Conservation (phyloP, 768 basidiomycete genomes). For the Nevesoporus exiguus region DNA sequence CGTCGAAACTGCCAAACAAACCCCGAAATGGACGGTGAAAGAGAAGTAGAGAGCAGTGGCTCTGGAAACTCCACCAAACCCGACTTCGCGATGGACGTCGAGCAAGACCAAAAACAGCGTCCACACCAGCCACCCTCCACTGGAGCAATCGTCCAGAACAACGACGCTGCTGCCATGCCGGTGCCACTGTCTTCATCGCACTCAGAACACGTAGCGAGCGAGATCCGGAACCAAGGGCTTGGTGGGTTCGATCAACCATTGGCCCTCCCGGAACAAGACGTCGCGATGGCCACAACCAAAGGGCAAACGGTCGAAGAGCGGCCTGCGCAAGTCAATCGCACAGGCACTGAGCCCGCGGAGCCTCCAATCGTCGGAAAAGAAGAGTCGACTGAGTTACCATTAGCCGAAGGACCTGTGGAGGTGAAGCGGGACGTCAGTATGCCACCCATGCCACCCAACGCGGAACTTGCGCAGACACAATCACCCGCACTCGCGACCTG, state of each 20-base stretch:
- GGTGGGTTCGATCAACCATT: conserved; percentile 24
- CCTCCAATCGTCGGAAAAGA: conserved; percentile 1
- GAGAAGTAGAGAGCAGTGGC: conserved; percentile 4
- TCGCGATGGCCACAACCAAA: conserved; percentile 24
- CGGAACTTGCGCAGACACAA: conserved; percentile 7
- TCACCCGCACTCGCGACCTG: conserved; percentile 12
- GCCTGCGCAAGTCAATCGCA: conserved; percentile 9
- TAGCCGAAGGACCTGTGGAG: conserved; percentile 13
- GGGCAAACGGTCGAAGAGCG: conserved; percentile 14
- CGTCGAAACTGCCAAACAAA: conserved; percentile 11
- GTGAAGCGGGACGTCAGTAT: conserved; percentile 27
- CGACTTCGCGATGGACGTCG: conserved; percentile 23
- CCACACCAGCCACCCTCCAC: not conserved
- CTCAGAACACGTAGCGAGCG: conserved; percentile 9
- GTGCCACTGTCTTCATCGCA: not conserved
- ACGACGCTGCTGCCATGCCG: not conserved
- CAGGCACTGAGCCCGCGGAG: not conserved
- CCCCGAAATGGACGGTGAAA: conserved; percentile 24
- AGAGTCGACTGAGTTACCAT: conserved; percentile 5
- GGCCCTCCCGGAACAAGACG: conserved; percentile 20
- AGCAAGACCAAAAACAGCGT: conserved; percentile 12
- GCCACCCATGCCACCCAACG: conserved; percentile 13
- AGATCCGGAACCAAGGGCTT: not conserved
- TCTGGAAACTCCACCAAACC: not conserved
- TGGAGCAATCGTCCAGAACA: not conserved